A percentile compares a stretch with the other conserved stretches of the same genome.
Evolutionary conservation across 2,329 filamentous ascomycete species (phyloP).

Genomic region (Lecanosticta acicola): DNA sequence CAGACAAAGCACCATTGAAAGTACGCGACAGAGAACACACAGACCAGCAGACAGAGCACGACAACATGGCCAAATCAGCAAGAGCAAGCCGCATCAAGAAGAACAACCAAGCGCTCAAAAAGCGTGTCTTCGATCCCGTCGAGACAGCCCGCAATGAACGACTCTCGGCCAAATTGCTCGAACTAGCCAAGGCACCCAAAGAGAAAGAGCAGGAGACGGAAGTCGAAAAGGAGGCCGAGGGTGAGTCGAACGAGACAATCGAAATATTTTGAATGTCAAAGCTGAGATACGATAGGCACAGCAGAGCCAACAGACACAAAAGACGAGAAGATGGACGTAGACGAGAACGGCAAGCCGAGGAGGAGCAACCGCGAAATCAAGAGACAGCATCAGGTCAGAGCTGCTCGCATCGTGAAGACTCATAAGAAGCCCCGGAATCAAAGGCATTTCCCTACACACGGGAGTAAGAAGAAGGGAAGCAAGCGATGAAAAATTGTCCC

Average conservation of each 20-base stretch:
- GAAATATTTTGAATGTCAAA: neutral
- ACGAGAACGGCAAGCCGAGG: conserved; percentile 35
- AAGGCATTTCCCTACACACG: conserved; percentile 33
- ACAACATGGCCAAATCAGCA: conserved; percentile 83
- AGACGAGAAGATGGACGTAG: conserved; percentile 18
- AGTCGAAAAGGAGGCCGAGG: conserved; percentile 39
- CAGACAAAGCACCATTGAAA: too few relatives aligned
- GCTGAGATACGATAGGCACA: neutral
- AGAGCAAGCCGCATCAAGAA: conserved; percentile 73
- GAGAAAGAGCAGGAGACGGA: conserved; percentile 57
- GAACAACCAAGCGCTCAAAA: conserved; percentile 76
- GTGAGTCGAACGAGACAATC: conserved; percentile 1
- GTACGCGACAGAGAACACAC: too few relatives aligned
- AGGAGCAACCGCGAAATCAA: conserved; percentile 22
- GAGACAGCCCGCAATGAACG: conserved; percentile 74
- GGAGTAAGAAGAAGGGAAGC: conserved; percentile 18
- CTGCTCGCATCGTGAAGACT: conserved; percentile 33
- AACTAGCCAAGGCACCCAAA: conserved; percentile 71
- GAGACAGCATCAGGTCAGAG: conserved; percentile 27
- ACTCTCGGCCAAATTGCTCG: conserved; percentile 78
- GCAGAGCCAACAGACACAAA: conserved; percentile 4
- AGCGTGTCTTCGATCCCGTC: conserved; percentile 75
- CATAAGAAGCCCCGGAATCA: conserved; percentile 36
- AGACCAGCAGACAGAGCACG: conserved; percentile 8
- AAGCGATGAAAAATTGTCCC: conserved; percentile 22